phyloP scores from a whole-genome alignment of 345 rosid genomes.

The Citrus inodora region DNA sequence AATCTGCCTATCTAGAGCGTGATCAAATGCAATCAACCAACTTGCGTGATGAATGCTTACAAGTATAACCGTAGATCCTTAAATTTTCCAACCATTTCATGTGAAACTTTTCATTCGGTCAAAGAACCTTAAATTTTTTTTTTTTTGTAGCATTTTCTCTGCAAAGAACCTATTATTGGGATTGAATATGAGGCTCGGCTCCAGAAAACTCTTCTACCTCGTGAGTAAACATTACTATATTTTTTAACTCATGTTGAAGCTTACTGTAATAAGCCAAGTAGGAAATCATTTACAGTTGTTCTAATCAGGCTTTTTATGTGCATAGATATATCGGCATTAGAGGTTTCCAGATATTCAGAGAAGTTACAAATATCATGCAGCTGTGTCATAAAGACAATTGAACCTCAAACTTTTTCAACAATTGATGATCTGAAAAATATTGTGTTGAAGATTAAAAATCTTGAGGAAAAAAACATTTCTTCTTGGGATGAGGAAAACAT shows the following conservation, averaged over 20 bases:
- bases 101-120: not conserved
- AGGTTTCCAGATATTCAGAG: constrained; percentile 75
- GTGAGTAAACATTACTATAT: constrained; percentile 45
- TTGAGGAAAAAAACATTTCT: constrained; percentile 59
- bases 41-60: constrained; percentile 82
- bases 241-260: not conserved
- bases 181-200: constrained; percentile 88
- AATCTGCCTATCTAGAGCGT: constrained; percentile 94
- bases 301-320: constrained; percentile 16
- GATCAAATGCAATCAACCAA: constrained; percentile 89
- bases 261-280: not conserved
- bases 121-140: not conserved
- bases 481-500: constrained; percentile 86
- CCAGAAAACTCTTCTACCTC: constrained; percentile 78
- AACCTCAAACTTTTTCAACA: constrained; percentile 65
- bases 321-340: constrained; percentile 70
- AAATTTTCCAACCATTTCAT: not conserved
- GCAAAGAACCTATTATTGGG: constrained; percentile 80
- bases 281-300: not conserved
- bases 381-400: constrained; percentile 81
- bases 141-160: constrained; percentile 52
- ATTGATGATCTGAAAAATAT: constrained; percentile 60
- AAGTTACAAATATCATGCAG: constrained; percentile 67
- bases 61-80: constrained; percentile 39
- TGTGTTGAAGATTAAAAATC: constrained; percentile 46